Evolutionary conservation across 495 filamentous ascomycete genomes (phyloP).

Genomic region (Lepidopterella palustris): DNA sequence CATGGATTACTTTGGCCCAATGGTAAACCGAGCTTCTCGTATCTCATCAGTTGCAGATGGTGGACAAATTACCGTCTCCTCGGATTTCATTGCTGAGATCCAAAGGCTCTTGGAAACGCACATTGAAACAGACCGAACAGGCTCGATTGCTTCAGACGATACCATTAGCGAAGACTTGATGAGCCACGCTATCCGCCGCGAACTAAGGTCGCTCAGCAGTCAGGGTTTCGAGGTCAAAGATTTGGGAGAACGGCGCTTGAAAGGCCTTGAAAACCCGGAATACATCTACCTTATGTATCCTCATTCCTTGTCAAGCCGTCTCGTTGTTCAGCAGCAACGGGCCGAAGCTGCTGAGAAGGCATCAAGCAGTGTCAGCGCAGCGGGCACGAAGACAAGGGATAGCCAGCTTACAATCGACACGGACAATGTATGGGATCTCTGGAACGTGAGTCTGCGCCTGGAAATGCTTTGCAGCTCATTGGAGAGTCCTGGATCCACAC

Average conservation of each 20-base stretch:
- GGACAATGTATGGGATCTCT: constrained; percentile 78
- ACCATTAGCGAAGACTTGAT: constrained; percentile 62
- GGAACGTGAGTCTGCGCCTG: constrained; percentile 80
- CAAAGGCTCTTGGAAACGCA: constrained; percentile 84
- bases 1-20: constrained; percentile 99
- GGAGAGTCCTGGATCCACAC: constrained; percentile 53
- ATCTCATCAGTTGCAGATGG: constrained; percentile 94
- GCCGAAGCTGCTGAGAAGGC: constrained; percentile 44
- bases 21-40: constrained; percentile 94
- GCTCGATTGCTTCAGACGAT: constrained; percentile 62
- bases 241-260: constrained; percentile 86
- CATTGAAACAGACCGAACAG: constrained; percentile 64
- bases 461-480: constrained; percentile 88
- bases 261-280: constrained; percentile 96
- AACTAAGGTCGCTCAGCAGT: constrained; percentile 77
- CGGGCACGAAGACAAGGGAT: constrained; percentile 31
- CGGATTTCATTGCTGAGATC: constrained; percentile 94
- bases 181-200: constrained; percentile 69
- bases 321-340: constrained; percentile 53
- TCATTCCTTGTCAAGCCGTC: constrained; percentile 75
- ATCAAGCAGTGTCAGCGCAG: constrained; percentile 6
- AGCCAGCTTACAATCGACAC: constrained; percentile 56
- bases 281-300: constrained; percentile 91
- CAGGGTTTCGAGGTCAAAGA: constrained; percentile 97
- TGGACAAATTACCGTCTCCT: constrained; percentile 91